Base-by-base conservation (phyloP, 345 rosid genomes). In the Mallotus nudiflorus region DNA sequence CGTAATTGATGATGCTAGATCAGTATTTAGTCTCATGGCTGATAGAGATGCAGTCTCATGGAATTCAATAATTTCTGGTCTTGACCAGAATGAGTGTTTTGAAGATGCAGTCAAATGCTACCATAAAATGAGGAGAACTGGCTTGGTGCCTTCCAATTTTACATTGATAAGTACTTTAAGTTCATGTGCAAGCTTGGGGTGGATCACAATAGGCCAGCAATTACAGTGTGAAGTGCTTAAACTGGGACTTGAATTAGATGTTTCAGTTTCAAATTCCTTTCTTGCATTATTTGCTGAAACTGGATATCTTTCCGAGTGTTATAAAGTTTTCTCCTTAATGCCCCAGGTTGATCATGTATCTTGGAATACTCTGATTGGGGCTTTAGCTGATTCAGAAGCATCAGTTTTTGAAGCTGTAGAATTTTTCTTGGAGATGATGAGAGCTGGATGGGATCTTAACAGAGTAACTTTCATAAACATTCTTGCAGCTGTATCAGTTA, bases 231-330 rank as follows among this genome's bases (percentile, higher is more conserved):
- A 91, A 72, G 91, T 85, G 72, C 51, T 84, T 51, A 88, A 87
- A 76, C 58, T 88, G 71, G 92, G 96, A 73, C 84, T 91, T 85
- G 86, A 91, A 70, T 52, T 63, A 45, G 92, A 93, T 74, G 90
- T 87, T 70, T 93, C 98, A 9, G 98, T 91, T 70, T 88, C 98
- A 74, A 93, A 93, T 74, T 78, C 90, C 65, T 92, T 93, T 82
- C 89, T 93, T 59, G 80, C 89, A 59, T 48, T 93, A 27, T 88
- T 91, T 84, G 87, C 89, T 31, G 92, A 84, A 73, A 82, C 79
- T 16, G 81, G 92, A 44, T 76, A 66, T 77, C 85, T 83, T 55
- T 61, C 79, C 12, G 77, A 82, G 60, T 84, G 91, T 69, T 80
- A 78, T 60, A 85, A 78, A 73, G 65, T 87, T 76, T 93, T 93